A percentile compares a stretch with the other conserved stretches of the same genome.
These are phyloP conservation scores for Cryptosporidium parvum DNA, from an alignment of 169 alveolate genomes.

Conservation along the genomic window DNA sequence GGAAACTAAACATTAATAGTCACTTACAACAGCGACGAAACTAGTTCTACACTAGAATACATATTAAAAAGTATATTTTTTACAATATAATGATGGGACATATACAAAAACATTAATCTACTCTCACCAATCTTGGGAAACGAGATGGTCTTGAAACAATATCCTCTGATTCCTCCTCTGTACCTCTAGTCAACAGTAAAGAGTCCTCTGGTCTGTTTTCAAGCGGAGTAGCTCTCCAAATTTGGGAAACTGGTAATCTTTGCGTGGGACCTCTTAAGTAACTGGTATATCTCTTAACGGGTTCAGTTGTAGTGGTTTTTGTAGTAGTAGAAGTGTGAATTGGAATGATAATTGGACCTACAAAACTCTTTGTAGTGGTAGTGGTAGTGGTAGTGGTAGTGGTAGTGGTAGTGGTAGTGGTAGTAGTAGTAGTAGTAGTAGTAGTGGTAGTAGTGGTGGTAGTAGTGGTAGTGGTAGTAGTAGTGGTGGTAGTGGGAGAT, in stretches of 20 bases:
- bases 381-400: neutral
- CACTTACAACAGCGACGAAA: neutral
- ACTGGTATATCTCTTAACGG: neutral
- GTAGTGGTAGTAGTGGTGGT: constrained; percentile 29
- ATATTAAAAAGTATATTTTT: neutral
- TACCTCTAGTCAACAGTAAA: neutral
- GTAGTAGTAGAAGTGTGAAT: neutral
- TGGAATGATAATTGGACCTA: neutral
- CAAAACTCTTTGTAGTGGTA: neutral
- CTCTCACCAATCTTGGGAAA: constrained; percentile 27
- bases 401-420: constrained; percentile 6
- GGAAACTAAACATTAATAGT: neutral
- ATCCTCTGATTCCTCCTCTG: neutral
- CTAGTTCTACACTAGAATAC: neutral
- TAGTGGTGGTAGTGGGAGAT: constrained; percentile 40
- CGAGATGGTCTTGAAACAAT: constrained; percentile 10
- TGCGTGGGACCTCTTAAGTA: neutral
- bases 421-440: constrained; percentile 17
- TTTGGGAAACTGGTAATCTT: neutral
- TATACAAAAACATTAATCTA: neutral
- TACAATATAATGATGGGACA: neutral
- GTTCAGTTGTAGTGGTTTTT: neutral
- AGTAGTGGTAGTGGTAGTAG: constrained; percentile 38
- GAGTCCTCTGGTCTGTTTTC: neutral
- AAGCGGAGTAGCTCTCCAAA: constrained; percentile 7